These are phyloP conservation scores for Ramaria rubella DNA, from an alignment of 768 basidiomycete genomes.

Conservation along the genomic window DNA sequence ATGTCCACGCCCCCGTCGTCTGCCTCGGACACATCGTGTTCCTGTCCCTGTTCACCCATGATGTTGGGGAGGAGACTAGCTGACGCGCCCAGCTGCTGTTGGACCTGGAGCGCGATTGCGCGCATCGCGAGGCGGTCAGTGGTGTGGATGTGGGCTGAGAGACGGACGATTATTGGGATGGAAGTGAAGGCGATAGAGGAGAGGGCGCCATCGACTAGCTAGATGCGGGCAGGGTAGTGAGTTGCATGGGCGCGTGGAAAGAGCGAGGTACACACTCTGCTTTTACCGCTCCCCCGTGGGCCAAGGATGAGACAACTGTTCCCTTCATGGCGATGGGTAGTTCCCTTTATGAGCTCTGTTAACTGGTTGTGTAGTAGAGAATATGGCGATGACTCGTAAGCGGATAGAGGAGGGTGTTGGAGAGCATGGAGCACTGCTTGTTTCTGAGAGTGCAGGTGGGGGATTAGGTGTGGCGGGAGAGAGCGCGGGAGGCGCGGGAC, in stretches of 20 bases:
- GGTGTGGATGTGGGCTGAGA: constrained; percentile 80
- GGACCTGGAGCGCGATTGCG: constrained; percentile 83
- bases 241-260: not conserved
- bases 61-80: constrained; percentile 17
- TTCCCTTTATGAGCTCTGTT: constrained; percentile 59
- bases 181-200: constrained; percentile 32
- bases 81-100: constrained; percentile 68
- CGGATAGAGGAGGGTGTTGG: constrained; percentile 24
- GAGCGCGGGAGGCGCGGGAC: not conserved
- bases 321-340: constrained; percentile 75
- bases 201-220: constrained; percentile 57
- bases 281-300: constrained; percentile 82
- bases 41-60: constrained; percentile 29
- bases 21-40: constrained; percentile 24
- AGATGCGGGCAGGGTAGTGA: not conserved
- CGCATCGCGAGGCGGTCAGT: constrained; percentile 88
- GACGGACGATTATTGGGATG: constrained; percentile 62
- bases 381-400: constrained; percentile 39
- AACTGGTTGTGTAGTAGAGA: constrained; percentile 50
- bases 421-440: constrained; percentile 45
- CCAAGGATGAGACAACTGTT: constrained; percentile 90
- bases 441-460: constrained; percentile 39
- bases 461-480: constrained; percentile 2
- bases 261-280: constrained; percentile 45
- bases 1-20: constrained; percentile 33